Evolutionary conservation across 495 filamentous ascomycete species (phyloP).

Genomic region (Penicillium desertorum): DNA sequence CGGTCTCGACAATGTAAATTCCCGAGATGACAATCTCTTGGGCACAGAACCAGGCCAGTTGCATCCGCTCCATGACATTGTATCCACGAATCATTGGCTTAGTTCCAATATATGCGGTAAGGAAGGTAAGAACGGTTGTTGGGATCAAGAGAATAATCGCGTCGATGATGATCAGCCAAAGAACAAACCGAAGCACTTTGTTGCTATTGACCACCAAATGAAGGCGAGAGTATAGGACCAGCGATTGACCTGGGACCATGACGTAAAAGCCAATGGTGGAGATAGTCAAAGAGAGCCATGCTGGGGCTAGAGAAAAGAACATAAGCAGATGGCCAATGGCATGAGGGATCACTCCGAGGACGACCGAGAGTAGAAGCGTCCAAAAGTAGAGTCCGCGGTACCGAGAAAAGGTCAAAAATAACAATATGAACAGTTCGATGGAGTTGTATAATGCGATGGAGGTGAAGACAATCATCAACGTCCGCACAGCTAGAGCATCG

Average conservation of each 20-base stretch:
- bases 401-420: conserved; percentile 50
- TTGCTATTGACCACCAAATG: conserved; percentile 55
- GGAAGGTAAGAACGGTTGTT: conserved; percentile 55
- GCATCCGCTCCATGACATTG: conserved; percentile 57
- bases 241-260: conserved; percentile 66
- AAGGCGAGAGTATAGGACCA: conserved; percentile 66
- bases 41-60: conserved; percentile 57
- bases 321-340: conserved; percentile 55
- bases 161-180: conserved; percentile 58
- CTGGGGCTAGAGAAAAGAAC: conserved; percentile 47
- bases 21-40: conserved; percentile 59
- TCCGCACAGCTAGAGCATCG: conserved; percentile 30
- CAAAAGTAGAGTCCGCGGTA: conserved; percentile 54
- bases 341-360: conserved; percentile 54
- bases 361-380: conserved; percentile 42
- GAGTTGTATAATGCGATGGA: conserved; percentile 54
- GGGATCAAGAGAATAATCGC: conserved; percentile 49
- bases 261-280: conserved; percentile 56
- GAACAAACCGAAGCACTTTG: conserved; percentile 48
- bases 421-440: conserved; percentile 47
- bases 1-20: conserved; percentile 56
- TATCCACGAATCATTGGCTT: conserved; percentile 43
- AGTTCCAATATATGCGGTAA: conserved; percentile 33
- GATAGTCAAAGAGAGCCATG: conserved; percentile 40
- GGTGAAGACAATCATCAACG: conserved; percentile 49